Evolutionary conservation across 176 grass and related monocot genomes (phyloP).

Genomic region (Bromus sterilis): DNA sequence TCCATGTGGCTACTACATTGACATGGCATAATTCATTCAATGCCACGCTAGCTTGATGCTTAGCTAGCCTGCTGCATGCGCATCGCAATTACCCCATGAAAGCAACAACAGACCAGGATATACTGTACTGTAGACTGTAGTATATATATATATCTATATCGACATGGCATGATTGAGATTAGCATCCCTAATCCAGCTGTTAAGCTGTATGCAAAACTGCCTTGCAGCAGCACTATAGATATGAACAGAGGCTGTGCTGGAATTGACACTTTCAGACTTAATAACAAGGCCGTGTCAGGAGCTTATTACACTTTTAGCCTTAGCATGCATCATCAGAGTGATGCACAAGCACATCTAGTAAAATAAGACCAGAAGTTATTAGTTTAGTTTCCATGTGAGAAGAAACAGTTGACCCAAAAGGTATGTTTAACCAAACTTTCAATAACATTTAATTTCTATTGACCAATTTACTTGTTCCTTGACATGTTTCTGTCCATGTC

Average conservation of each 20-base stretch:
- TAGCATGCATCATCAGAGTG: neutral
- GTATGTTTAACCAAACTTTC: neutral
- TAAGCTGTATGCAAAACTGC: no score
- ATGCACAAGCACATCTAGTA: neutral
- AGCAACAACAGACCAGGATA: no score
- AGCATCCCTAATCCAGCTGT: no score
- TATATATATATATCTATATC: no score
- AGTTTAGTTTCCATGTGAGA: neutral
- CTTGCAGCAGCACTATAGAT: no score
- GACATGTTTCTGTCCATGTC: neutral
- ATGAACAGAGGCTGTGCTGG: no score
- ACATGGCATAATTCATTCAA: neutral
- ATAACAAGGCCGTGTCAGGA: no score
- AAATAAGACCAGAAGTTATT: neutral
- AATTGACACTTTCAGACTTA: neutral
- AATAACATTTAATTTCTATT: neutral
- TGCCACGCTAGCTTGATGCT: neutral
- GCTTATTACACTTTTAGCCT: neutral
- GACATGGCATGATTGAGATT: no score
- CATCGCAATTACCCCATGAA: no score
- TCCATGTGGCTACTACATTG: no score
- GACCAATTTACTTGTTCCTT: neutral
- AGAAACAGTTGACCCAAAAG: neutral
- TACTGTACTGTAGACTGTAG: no score
- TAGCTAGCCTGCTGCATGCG: neutral